These are phyloP conservation scores for Venturia pyrina DNA, from an alignment of 2,329 filamentous ascomycete species.

Conservation along the genomic window DNA sequence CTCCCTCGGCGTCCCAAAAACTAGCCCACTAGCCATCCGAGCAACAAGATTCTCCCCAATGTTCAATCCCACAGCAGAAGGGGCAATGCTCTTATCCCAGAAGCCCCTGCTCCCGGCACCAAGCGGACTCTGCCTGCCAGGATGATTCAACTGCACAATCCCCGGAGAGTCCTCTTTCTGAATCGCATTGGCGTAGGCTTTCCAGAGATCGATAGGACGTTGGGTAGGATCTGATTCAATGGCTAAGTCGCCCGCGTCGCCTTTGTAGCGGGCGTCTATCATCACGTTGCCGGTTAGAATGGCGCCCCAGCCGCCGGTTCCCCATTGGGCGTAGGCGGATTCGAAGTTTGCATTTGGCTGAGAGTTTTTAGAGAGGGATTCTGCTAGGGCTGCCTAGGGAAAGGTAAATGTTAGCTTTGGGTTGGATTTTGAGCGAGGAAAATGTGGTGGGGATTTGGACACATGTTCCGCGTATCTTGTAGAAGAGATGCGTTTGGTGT, in stretches of 20 bases:
- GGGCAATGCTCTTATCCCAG: background rate
- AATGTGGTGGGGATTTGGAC: too few relatives aligned
- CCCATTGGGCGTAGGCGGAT: background rate
- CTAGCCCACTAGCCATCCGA: background rate
- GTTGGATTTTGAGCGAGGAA: background rate
- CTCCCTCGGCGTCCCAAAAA: constrained; percentile 25
- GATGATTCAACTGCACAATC: constrained; percentile 6
- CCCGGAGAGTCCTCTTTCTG: background rate
- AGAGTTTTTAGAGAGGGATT: background rate
- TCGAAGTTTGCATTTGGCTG: background rate
- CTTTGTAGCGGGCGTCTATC: background rate
- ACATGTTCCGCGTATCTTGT: too few relatives aligned
- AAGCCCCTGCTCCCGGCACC: background rate
- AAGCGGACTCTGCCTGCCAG: background rate
- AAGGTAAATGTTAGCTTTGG: background rate
- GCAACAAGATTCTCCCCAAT: background rate
- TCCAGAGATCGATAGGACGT: background rate
- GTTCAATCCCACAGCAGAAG: background rate
- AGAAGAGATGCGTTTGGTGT: too few relatives aligned
- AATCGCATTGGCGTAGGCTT: background rate
- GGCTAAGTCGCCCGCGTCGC: background rate
- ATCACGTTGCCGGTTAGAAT: constrained; percentile 7
- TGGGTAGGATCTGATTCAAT: background rate
- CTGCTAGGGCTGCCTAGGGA: constrained; percentile 3
- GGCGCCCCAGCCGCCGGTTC: background rate